Percentiles rank a stretch among this genome's conserved stretches.
Evolutionary conservation across 73 alveolate species (phyloP).

Genomic region (Tetrahymena thermophila): DNA sequence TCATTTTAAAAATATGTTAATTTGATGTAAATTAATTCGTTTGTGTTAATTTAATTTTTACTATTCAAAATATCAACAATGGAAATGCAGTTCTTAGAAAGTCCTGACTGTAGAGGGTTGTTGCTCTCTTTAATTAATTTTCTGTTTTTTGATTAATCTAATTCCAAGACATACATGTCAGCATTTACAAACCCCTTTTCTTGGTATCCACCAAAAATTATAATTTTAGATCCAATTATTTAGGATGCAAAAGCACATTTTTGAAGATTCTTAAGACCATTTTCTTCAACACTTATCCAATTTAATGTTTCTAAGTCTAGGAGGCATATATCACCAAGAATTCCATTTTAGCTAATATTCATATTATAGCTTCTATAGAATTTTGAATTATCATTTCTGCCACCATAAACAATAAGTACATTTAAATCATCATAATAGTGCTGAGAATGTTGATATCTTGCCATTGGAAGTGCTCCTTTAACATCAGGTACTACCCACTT

Average conservation of each 20-base stretch:
- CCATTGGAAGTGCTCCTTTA: slow-evolving; percentile 75
- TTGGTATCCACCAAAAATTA: slow-evolving; percentile 36
- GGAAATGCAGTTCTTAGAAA: neutral
- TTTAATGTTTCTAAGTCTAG: neutral
- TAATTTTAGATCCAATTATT: slow-evolving; percentile 23
- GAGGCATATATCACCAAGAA: slow-evolving; percentile 40
- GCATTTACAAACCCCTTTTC: slow-evolving; percentile 37
- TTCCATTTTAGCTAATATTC: neutral
- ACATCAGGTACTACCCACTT: slow-evolving; percentile 64
- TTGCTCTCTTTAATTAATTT: slow-evolving; percentile 26
- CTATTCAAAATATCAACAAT: neutral
- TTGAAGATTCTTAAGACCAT: neutral
- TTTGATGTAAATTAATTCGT: neutral
- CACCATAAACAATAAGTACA: slow-evolving; percentile 74
- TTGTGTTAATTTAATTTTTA: neutral
- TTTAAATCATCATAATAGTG: slow-evolving; percentile 63
- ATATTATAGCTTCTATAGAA: neutral
- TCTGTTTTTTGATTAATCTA: slow-evolving; percentile 21
- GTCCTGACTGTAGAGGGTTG: neutral
- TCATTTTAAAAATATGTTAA: no score
- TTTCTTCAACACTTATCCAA: slow-evolving; percentile 25
- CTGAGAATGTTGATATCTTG: slow-evolving; percentile 83
- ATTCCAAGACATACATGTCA: slow-evolving; percentile 17
- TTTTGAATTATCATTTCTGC: slow-evolving; percentile 72
- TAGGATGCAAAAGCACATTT: slow-evolving; percentile 20